phyloP scores from a whole-genome alignment of 805 yeast species.

The Kurtzmaniella fragi region DNA sequence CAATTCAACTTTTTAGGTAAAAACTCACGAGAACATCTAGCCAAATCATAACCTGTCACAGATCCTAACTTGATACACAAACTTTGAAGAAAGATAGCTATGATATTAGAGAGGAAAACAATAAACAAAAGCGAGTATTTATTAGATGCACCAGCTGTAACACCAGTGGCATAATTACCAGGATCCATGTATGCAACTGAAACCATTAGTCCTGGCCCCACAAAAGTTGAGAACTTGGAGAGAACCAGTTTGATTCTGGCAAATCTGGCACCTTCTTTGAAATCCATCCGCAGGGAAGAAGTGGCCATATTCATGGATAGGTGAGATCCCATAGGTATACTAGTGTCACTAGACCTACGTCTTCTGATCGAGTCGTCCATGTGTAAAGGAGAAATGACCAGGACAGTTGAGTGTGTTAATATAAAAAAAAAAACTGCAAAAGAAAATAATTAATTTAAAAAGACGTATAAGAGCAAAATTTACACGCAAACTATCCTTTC shows the following conservation, averaged over 20 bases:
- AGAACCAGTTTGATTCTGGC: background rate
- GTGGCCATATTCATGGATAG: no score
- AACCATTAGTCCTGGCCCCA: constrained; percentile 47
- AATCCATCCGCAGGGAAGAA: no score
- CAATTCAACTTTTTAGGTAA: constrained; percentile 37
- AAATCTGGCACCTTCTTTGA: no score
- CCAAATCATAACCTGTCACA: constrained; percentile 45
- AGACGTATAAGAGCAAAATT: no score
- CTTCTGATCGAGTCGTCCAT: no score
- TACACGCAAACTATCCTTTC: no score
- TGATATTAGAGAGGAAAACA: constrained; percentile 37
- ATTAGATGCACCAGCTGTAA: constrained; percentile 44
- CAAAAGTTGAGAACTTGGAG: constrained; percentile 12
- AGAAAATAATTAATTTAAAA: no score
- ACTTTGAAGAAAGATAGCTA: constrained; percentile 43
- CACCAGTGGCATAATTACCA: constrained; percentile 47
- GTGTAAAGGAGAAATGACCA: no score
- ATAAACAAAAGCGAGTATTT: constrained; percentile 38
- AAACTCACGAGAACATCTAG: constrained; percentile 37
- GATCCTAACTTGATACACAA: constrained; percentile 44
- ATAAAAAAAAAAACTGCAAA: no score
- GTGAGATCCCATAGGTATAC: no score
- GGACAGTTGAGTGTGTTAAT: no score
- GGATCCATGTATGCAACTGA: constrained; percentile 51
- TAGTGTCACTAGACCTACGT: no score